Evolutionary conservation across 2,329 filamentous ascomycete genomes (phyloP).

Genomic region (Pestalotiopsis sp.): DNA sequence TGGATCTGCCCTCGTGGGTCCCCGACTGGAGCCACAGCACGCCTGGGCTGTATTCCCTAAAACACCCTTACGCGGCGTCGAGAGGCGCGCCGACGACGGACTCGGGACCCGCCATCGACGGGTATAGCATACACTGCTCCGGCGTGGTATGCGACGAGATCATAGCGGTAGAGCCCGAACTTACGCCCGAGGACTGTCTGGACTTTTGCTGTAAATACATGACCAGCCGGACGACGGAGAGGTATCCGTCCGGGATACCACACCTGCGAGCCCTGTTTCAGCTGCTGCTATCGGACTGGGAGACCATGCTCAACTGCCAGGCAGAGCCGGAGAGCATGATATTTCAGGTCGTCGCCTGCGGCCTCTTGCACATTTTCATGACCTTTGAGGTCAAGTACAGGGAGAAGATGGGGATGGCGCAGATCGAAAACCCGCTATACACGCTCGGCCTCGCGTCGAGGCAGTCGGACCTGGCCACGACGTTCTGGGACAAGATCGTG

Average conservation of each 20-base stretch:
- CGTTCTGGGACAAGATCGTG: slow-evolving; percentile 6
- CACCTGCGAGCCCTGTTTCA: neutral
- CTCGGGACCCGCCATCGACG: neutral
- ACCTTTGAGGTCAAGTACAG: neutral
- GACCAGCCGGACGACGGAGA: neutral
- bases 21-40: neutral
- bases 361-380: slow-evolving; percentile 3
- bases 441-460: neutral
- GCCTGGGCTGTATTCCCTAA: neutral
- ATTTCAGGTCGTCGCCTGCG: slow-evolving; percentile 1
- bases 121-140: neutral
- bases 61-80: slow-evolving; percentile 1
- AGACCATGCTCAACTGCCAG: slow-evolving; percentile 2
- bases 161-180: neutral
- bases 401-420: neutral
- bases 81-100: neutral
- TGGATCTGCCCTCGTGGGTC: neutral
- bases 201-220: slow-evolving; percentile 5
- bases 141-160: slow-evolving; percentile 2
- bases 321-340: slow-evolving; percentile 6
- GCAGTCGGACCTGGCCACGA: neutral
- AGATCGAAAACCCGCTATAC: neutral
- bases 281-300: slow-evolving; percentile 2
- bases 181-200: neutral
- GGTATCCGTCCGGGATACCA: slow-evolving; percentile 2